phyloP scores from a whole-genome alignment of 352 stramenopile species.

The Phytophthora multivora region DNA sequence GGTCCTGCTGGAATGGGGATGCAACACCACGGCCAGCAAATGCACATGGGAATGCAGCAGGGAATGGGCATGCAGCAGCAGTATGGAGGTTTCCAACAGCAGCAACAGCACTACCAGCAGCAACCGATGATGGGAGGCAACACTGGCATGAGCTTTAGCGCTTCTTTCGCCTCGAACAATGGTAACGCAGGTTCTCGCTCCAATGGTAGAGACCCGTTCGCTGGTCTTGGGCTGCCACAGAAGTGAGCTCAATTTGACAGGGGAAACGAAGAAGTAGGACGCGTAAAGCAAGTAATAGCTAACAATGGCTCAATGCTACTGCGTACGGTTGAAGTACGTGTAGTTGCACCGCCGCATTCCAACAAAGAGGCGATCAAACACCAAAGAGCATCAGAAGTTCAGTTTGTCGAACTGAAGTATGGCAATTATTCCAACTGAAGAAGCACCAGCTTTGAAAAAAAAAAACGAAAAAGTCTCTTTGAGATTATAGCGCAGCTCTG shows the following conservation, averaged over 20 bases:
- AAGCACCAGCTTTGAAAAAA: conserved; percentile 1
- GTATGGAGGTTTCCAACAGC: conserved; percentile 28
- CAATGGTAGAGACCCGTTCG: conserved; percentile 69
- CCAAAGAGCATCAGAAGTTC: not conserved
- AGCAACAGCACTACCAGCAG: conserved; percentile 35
- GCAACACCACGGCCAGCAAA: conserved; percentile 26
- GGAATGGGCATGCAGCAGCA: conserved; percentile 39
- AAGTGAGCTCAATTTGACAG: conserved; percentile 23
- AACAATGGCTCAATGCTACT: conserved; percentile 1
- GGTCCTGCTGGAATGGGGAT: conserved; percentile 32
- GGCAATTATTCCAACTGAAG: not conserved
- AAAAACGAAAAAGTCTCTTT: conserved; percentile 25
- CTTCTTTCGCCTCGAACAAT: conserved; percentile 44
- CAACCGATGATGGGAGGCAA: conserved; percentile 45
- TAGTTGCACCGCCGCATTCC: conserved; percentile 1
- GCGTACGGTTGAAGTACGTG: conserved; percentile 20
- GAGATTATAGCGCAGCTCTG: conserved; percentile 35
- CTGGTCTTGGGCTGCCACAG: conserved; percentile 67
- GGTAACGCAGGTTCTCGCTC: conserved; percentile 13
- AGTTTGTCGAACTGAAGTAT: not conserved
- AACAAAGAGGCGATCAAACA: conserved; percentile 3
- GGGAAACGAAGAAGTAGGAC: conserved; percentile 17
- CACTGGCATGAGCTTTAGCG: conserved; percentile 48
- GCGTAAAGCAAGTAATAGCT: conserved; percentile 20
- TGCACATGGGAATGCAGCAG: conserved; percentile 36